Evolutionary conservation across 352 stramenopile species (phyloP).

Genomic region (Phytophthora nicotianae): DNA sequence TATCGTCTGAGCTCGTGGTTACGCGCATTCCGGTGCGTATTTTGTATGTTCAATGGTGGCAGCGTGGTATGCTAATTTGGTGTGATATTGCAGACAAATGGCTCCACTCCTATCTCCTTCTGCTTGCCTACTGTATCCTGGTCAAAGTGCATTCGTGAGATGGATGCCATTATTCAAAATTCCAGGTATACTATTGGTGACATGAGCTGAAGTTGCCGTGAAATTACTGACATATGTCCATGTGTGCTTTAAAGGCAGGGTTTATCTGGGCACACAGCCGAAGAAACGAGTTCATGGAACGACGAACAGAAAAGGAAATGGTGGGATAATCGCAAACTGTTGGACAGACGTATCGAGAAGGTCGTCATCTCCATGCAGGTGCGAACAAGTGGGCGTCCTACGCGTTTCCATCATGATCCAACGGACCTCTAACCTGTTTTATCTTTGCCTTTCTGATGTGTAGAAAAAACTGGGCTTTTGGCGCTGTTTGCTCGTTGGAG

Average conservation of each 20-base stretch:
- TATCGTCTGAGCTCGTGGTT: slow-evolving; percentile 55
- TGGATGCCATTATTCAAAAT: slow-evolving; percentile 55
- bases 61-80: slow-evolving; percentile 11
- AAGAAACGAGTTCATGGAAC: slow-evolving; percentile 60
- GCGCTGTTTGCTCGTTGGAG: slow-evolving; percentile 54
- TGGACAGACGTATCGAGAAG: slow-evolving; percentile 54
- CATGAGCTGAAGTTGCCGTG: not conserved
- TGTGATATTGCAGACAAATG: slow-evolving; percentile 46
- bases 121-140: slow-evolving; percentile 50
- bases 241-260: slow-evolving; percentile 41
- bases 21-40: slow-evolving; percentile 45
- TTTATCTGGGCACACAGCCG: slow-evolving; percentile 60
- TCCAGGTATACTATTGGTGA: slow-evolving; percentile 51
- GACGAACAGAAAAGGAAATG: slow-evolving; percentile 74
- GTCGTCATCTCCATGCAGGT: slow-evolving; percentile 64
- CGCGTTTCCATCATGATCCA: not conserved
- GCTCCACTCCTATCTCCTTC: slow-evolving; percentile 50
- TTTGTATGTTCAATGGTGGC: not conserved
- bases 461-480: slow-evolving; percentile 62
- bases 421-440: slow-evolving; percentile 10
- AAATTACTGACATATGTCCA: not conserved
- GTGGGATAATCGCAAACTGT: slow-evolving; percentile 69
- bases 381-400: not conserved
- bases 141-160: slow-evolving; percentile 42
- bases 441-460: slow-evolving; percentile 7